These are phyloP conservation scores for Kwoniella botswanensis DNA, from an alignment of 768 basidiomycete genomes.

Conservation along the genomic window DNA sequence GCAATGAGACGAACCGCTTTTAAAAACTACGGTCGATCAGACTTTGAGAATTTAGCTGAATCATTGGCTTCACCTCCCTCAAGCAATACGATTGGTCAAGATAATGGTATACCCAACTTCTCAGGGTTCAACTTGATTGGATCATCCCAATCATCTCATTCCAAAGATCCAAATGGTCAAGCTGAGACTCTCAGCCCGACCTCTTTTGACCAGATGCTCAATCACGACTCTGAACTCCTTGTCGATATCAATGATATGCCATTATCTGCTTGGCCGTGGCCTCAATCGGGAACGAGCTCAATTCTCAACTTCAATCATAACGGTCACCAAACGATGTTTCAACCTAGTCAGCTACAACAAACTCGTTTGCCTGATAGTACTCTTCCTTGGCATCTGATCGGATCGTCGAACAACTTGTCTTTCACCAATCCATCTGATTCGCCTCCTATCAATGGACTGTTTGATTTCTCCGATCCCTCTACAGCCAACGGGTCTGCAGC, in stretches of 20 bases:
- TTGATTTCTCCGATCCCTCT: not conserved
- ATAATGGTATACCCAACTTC: slow-evolving; percentile 14
- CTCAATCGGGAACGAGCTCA: not conserved
- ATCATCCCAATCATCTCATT: not conserved
- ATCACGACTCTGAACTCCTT: not conserved
- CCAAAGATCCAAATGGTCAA: not conserved
- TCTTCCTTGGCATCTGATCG: slow-evolving; percentile 19
- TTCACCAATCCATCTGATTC: not conserved
- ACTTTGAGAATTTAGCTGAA: not conserved
- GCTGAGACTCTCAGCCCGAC: not conserved
- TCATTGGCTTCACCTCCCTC: not conserved
- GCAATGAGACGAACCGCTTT: slow-evolving; percentile 6
- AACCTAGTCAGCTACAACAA: not conserved
- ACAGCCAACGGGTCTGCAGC: not conserved
- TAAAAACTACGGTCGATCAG: slow-evolving; percentile 17
- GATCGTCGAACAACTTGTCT: slow-evolving; percentile 16
- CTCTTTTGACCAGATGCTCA: not conserved
- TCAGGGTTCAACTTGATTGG: not conserved
- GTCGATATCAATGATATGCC: slow-evolving; percentile 3
- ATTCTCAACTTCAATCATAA: not conserved
- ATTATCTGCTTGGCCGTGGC: slow-evolving; percentile 17
- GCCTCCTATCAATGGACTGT: not conserved
- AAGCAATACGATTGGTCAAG: slow-evolving; percentile 2
- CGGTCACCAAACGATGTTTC: not conserved
- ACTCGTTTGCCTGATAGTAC: not conserved